These are phyloP conservation scores for Pezicula neosporulosa DNA, from an alignment of 2,329 filamentous ascomycete species.

Conservation along the genomic window DNA sequence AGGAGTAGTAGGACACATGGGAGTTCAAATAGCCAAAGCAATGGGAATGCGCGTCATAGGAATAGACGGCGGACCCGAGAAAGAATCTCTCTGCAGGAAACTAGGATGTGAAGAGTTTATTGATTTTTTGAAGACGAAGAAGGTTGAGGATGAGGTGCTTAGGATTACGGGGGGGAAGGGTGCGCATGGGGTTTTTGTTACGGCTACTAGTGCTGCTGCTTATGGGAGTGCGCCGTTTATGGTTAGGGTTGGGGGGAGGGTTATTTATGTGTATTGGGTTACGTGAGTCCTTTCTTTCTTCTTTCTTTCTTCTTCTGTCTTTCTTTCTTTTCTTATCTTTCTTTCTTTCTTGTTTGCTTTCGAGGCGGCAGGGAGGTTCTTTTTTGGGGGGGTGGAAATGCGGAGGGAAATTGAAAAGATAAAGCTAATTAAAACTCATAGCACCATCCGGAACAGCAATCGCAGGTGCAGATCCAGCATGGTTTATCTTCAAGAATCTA, in stretches of 20 bases:
- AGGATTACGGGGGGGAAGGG: constrained; percentile 4
- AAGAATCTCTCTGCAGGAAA: constrained; percentile 1
- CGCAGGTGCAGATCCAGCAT: not conserved
- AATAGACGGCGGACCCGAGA: constrained; percentile 6
- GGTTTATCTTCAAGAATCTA: constrained; percentile 6
- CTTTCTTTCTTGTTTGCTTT: no score
- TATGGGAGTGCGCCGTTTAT: constrained; percentile 4
- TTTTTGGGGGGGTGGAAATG: no score
- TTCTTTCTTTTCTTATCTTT: not conserved
- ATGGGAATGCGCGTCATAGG: constrained; percentile 8
- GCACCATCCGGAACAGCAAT: constrained; percentile 2
- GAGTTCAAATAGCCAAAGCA: constrained; percentile 16
- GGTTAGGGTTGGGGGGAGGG: constrained; percentile 6
- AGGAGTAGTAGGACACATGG: constrained; percentile 6
- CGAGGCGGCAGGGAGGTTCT: no score
- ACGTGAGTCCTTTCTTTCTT: not conserved
- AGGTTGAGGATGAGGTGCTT: constrained; percentile 77
- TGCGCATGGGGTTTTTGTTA: constrained; percentile 10
- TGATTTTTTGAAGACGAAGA: constrained; percentile 73
- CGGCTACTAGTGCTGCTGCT: constrained; percentile 3
- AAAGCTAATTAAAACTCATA: not conserved
- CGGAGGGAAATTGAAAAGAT: not conserved
- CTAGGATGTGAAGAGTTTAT: constrained; percentile 71
- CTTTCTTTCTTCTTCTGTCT: not conserved
- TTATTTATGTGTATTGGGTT: constrained; percentile 13